Conservation (phyloP, 176 grass and related monocot species). For the Bonia amplexicaulis region DNA sequence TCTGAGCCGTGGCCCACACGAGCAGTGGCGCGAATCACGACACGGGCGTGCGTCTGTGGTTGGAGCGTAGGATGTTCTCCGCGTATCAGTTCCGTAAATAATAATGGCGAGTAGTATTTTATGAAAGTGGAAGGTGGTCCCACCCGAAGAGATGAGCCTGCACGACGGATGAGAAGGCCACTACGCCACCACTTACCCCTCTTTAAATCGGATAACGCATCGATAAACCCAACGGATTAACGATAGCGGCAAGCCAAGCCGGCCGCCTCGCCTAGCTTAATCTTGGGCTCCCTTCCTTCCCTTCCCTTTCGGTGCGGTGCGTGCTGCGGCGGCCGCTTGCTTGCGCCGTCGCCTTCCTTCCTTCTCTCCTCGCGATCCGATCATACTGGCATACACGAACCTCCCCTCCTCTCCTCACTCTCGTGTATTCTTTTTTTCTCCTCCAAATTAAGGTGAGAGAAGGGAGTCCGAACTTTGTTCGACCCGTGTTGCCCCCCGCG, state of each 20-base stretch:
- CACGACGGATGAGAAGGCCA: background rate
- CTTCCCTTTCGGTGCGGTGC: background rate
- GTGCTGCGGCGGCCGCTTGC: background rate
- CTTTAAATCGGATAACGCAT: conserved; percentile 33
- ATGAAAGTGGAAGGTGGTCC: background rate
- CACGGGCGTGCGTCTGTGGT: no score
- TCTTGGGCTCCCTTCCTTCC: background rate
- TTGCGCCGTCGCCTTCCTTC: conserved; percentile 19
- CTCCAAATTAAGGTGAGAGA: background rate
- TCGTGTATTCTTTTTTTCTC: background rate
- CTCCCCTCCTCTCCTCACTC: background rate
- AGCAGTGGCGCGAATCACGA: no score
- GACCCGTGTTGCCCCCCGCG: background rate
- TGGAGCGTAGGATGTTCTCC: no score
- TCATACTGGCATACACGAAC: background rate
- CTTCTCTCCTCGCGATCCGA: background rate
- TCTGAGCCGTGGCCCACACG: no score
- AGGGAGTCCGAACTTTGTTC: background rate
- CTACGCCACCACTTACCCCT: conserved; percentile 6
- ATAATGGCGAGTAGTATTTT: background rate
- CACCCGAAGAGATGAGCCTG: background rate
- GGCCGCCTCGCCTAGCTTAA: background rate
- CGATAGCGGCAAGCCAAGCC: background rate
- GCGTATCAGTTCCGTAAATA: no score
- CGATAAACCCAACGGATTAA: conserved; percentile 15